Conservation (phyloP, 495 filamentous ascomycete genomes). For the Xylaria flabelliformis region DNA sequence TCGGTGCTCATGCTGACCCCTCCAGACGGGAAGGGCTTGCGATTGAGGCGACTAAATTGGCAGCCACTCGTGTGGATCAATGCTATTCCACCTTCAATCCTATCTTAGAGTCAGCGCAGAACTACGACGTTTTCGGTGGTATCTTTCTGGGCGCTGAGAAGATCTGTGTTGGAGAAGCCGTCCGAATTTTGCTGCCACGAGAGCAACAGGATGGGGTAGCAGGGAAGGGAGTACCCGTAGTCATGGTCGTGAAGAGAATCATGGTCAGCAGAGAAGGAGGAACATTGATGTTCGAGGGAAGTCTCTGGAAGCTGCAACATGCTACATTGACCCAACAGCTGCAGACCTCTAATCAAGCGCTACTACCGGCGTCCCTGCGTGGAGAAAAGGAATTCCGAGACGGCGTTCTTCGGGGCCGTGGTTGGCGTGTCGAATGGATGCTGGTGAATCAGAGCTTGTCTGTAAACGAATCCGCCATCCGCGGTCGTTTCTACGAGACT, state of each 20-base stretch:
- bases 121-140: constrained; percentile 38
- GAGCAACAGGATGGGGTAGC: constrained; percentile 15
- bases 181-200: constrained; percentile 39
- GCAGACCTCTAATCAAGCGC: constrained; percentile 26
- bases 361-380: constrained; percentile 41
- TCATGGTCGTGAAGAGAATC: constrained; percentile 45
- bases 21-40: constrained; percentile 40
- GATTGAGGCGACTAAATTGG: constrained; percentile 55
- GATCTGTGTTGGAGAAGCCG: constrained; percentile 46
- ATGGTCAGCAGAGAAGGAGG: constrained; percentile 31
- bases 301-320: constrained; percentile 39
- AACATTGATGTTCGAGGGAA: constrained; percentile 25
- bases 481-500: constrained; percentile 54
- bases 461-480: constrained; percentile 40
- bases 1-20: constrained; percentile 13
- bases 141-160: constrained; percentile 56
- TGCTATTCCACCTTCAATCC: constrained; percentile 50
- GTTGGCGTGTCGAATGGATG: constrained; percentile 43
- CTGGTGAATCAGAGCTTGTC: constrained; percentile 28
- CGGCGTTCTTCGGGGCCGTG: constrained; percentile 36
- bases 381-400: constrained; percentile 47
- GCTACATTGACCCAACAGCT: constrained; percentile 25
- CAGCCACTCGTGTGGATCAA: constrained; percentile 49
- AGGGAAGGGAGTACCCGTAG: constrained; percentile 30
- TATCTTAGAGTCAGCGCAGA: constrained; percentile 13